phyloP scores from a whole-genome alignment of 805 yeast genomes.

The Cyberlindnera euphorbiae region DNA sequence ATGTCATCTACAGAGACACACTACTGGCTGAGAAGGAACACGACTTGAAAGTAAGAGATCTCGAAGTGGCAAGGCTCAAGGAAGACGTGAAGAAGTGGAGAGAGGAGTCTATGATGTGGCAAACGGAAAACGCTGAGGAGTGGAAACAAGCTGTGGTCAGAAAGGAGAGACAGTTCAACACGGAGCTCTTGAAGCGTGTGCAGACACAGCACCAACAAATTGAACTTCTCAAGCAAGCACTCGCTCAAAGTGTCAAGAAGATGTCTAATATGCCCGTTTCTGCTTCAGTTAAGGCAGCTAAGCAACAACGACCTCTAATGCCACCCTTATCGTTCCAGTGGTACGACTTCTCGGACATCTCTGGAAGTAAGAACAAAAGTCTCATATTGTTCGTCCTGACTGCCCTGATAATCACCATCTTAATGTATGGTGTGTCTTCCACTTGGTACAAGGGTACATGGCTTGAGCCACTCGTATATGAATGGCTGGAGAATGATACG shows the following conservation, averaged over 20 bases:
- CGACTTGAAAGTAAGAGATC: conserved; percentile 8
- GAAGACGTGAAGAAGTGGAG: conserved; percentile 9
- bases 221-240: conserved; percentile 9
- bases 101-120: conserved; percentile 8
- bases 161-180: conserved; percentile 12
- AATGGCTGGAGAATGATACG: conserved; percentile 13
- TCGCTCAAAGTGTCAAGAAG: conserved; percentile 6
- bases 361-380: no score
- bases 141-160: conserved; percentile 4
- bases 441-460: conserved; percentile 18
- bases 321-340: no score
- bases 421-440: background rate
- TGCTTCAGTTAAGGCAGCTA: no score
- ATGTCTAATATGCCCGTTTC: background rate
- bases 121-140: conserved; percentile 5
- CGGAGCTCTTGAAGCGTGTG: conserved; percentile 15
- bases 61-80: conserved; percentile 3
- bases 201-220: conserved; percentile 19
- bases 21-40: conserved; percentile 16
- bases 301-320: no score
- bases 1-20: conserved; percentile 22
- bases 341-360: no score
- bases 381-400: background rate
- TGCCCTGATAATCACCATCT: background rate
- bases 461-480: conserved; percentile 15